Percentiles rank a stretch among this genome's conserved stretches.
Evolutionary conservation across 2,329 filamentous ascomycete species (phyloP).

Genomic region (Diaporthe citri): DNA sequence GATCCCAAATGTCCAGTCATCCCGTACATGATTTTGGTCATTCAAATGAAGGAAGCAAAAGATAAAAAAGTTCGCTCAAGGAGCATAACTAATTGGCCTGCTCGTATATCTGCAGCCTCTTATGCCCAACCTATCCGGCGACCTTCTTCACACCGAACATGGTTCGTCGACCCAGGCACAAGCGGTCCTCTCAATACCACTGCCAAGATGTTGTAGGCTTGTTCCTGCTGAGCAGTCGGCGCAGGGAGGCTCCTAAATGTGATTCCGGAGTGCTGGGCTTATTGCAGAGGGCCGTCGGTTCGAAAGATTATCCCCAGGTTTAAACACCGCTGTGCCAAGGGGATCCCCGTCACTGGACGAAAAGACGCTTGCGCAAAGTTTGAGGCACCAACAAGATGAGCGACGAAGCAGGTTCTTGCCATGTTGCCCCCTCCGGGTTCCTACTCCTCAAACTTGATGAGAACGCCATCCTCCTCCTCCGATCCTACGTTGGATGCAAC

Average conservation of each 20-base stretch:
- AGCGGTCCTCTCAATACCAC: neutral
- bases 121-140: neutral
- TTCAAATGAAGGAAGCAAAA: neutral
- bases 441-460: neutral
- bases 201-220: neutral
- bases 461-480: neutral
- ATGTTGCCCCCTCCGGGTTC: accelerated
- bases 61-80: neutral
- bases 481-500: neutral
- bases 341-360: no score
- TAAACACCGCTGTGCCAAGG: no score
- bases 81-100: neutral
- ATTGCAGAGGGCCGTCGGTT: no score
- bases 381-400: no score
- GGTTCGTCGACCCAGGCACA: neutral
- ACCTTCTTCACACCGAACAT: neutral
- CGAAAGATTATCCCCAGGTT: no score
- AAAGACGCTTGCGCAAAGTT: no score
- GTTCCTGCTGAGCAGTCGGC: accelerated
- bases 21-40: neutral
- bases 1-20: neutral
- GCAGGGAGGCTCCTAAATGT: neutral
- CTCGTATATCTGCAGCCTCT: neutral
- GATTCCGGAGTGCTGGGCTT: neutral
- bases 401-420: no score